phyloP scores from a whole-genome alignment of 192 early-diverging fungal genomes.

The Umbelopsis vinacea region DNA sequence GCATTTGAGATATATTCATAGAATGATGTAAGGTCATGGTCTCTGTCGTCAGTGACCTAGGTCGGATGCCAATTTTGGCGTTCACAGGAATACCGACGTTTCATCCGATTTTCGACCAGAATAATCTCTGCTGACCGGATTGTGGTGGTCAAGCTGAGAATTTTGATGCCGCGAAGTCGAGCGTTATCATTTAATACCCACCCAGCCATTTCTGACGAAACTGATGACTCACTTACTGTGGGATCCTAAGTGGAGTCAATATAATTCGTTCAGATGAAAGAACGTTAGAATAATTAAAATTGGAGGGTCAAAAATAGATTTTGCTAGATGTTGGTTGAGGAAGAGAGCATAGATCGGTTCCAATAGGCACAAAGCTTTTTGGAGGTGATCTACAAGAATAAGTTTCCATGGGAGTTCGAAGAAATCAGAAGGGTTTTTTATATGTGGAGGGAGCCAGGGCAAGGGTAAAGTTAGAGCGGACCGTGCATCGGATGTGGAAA shows the following conservation, averaged over 20 bases:
- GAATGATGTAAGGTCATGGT: not conserved
- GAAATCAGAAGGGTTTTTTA: not conserved
- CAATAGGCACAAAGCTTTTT: constrained; percentile 23
- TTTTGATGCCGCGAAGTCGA: not conserved
- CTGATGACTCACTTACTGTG: not conserved
- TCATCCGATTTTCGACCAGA: constrained; percentile 3
- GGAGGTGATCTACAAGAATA: constrained; percentile 20
- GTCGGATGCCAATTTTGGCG: not conserved
- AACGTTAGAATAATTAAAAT: not conserved
- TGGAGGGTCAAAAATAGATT: not conserved
- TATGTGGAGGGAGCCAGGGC: not conserved
- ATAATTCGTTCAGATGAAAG: not conserved
- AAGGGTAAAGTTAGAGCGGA: not conserved
- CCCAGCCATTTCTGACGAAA: not conserved
- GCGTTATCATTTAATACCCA: not conserved
- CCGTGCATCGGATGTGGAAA: constrained; percentile 18
- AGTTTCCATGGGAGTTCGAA: not conserved
- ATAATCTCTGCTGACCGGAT: not conserved
- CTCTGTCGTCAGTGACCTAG: too few species aligned
- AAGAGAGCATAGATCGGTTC: constrained; percentile 22
- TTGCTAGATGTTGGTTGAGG: not conserved
- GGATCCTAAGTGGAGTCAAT: not conserved
- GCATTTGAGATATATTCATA: too few species aligned
- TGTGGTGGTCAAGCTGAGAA: not conserved
- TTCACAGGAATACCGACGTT: not conserved